Evolutionary conservation across 306 rosid species (phyloP).

Genomic region (Abrus pulchellus): DNA sequence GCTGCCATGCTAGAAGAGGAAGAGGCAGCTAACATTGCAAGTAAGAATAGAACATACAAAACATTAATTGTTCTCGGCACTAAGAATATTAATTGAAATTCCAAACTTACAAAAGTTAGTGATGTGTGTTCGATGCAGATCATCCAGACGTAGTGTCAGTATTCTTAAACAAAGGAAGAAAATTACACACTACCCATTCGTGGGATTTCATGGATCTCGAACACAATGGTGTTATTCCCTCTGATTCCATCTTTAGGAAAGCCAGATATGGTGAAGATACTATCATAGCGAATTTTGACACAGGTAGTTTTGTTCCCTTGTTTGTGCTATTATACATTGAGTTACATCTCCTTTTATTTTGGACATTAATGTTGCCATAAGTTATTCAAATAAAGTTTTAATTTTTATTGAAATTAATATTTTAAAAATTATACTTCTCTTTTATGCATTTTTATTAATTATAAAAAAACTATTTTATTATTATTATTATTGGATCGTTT

Average conservation of each 20-base stretch:
- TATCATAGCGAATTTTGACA: constrained; percentile 73
- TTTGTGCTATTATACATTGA: not conserved
- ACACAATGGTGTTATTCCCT: constrained; percentile 43
- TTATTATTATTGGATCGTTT: not conserved
- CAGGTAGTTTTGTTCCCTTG: constrained; percentile 55
- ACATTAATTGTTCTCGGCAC: not conserved
- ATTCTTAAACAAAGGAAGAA: constrained; percentile 69
- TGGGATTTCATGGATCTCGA: constrained; percentile 78
- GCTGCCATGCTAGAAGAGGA: constrained; percentile 64
- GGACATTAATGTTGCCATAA: no score
- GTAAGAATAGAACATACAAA: constrained; percentile 4
- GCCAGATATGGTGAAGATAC: constrained; percentile 73
- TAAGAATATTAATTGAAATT: not conserved
- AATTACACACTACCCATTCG: constrained; percentile 82
- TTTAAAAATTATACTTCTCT: no score
- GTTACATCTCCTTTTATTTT: no score
- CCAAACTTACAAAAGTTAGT: not conserved
- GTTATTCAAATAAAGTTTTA: no score
- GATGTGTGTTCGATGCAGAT: constrained; percentile 23
- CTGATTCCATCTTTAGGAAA: constrained; percentile 55
- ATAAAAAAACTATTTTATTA: not conserved
- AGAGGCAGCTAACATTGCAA: constrained; percentile 45
- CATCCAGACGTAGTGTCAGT: constrained; percentile 74
- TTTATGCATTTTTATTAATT: no score
- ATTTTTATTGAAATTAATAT: no score